Evolutionary conservation across 2,329 filamentous ascomycete species (phyloP).

Genomic region (Neophaeococcomyces aloes): DNA sequence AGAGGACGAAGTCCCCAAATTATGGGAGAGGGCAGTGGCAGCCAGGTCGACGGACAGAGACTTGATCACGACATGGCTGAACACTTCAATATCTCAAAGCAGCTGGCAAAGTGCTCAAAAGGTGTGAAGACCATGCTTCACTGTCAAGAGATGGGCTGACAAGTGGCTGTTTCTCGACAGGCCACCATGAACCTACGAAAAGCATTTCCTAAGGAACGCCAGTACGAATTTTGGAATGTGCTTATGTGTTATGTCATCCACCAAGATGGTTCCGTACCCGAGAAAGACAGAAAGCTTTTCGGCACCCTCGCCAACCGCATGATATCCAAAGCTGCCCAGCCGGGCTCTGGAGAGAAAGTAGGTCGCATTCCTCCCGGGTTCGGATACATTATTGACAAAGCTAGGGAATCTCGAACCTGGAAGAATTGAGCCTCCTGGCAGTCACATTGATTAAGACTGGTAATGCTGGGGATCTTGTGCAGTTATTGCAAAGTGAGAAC

Average conservation of each 20-base stretch:
- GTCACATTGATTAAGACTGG: slow-evolving; percentile 35
- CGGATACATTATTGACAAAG: slow-evolving; percentile 1
- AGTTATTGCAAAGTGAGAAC: slow-evolving; percentile 33
- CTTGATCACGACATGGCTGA: slow-evolving; percentile 37
- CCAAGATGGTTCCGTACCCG: slow-evolving; percentile 27
- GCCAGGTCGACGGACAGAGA: slow-evolving; percentile 34
- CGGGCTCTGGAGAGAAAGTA: slow-evolving; percentile 35
- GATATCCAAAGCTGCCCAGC: slow-evolving; percentile 37
- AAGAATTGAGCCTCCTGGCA: slow-evolving; percentile 37
- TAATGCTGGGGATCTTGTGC: slow-evolving; percentile 30
- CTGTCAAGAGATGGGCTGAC: slow-evolving; percentile 18
- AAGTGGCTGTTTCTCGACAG: slow-evolving; percentile 24
- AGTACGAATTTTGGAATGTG: slow-evolving; percentile 42
- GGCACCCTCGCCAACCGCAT: slow-evolving; percentile 42
- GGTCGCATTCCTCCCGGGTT: slow-evolving; percentile 13
- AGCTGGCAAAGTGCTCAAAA: slow-evolving; percentile 41
- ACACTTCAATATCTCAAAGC: slow-evolving; percentile 29
- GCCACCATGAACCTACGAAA: slow-evolving; percentile 41
- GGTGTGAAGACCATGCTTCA: slow-evolving; percentile 25
- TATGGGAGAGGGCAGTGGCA: slow-evolving; percentile 40
- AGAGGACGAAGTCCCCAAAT: slow-evolving; percentile 25
- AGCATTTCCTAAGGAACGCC: slow-evolving; percentile 38
- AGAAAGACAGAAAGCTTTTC: slow-evolving; percentile 36
- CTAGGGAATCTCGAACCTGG: slow-evolving; percentile 37
- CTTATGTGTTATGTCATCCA: slow-evolving; percentile 36